Percentiles rank a stretch among this genome's conserved stretches.
phyloP scores from a whole-genome alignment of 2,329 filamentous ascomycete species.

The Kalmusia sp. region DNA sequence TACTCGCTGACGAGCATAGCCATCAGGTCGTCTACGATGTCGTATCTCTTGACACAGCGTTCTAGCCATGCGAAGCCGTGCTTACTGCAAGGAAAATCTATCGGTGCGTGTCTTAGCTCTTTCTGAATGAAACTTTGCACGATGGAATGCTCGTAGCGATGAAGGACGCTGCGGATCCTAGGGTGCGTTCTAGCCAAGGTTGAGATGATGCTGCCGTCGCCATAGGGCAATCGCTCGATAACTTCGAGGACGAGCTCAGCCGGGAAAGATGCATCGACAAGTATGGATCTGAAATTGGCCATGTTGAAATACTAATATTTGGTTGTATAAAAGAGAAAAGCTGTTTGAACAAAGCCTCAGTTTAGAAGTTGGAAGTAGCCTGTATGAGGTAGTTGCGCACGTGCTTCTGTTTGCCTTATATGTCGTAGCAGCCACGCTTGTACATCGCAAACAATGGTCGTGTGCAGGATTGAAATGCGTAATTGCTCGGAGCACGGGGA shows the following conservation, averaged over 20 bases:
- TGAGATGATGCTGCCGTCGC: slow-evolving; percentile 25
- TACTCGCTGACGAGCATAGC: slow-evolving; percentile 29
- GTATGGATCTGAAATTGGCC: slow-evolving; percentile 9
- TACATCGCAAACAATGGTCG: background rate
- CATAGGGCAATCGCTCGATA: slow-evolving; percentile 34
- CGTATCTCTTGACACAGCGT: slow-evolving; percentile 36
- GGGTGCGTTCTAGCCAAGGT: slow-evolving; percentile 27
- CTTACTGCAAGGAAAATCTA: slow-evolving; percentile 31
- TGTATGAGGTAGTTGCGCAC: background rate
- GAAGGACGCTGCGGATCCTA: slow-evolving; percentile 24
- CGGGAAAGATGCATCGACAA: slow-evolving; percentile 29
- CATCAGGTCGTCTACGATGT: slow-evolving; percentile 41
- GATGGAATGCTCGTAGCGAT: slow-evolving; percentile 34
- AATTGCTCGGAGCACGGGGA: background rate
- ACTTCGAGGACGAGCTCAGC: slow-evolving; percentile 35
- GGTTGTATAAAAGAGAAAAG: background rate
- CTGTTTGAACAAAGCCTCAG: background rate
- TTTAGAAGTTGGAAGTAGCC: background rate
- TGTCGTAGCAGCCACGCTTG: background rate
- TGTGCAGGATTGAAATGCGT: background rate
- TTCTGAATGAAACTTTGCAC: slow-evolving; percentile 27
- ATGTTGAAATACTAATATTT: slow-evolving; percentile 20
- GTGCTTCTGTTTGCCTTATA: background rate
- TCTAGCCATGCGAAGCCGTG: slow-evolving; percentile 32
- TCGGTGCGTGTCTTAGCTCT: slow-evolving; percentile 35